Conservation (phyloP, 768 basidiomycete genomes). For the Pisolithus microcarpus region DNA sequence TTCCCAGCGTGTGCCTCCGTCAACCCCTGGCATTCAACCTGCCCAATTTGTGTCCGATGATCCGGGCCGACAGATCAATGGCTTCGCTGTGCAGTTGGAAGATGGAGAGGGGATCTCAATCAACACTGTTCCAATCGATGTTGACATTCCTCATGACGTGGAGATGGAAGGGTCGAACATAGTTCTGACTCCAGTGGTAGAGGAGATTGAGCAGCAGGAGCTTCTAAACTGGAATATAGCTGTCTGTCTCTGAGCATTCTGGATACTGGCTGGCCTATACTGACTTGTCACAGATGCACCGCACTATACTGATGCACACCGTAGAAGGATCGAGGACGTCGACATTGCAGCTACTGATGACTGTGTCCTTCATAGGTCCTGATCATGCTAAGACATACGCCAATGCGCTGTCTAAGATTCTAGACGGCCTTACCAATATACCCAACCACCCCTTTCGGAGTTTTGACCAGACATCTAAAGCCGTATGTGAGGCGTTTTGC, state of each 20-base stretch:
- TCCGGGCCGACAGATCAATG: slow-evolving; percentile 15
- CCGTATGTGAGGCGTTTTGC: slow-evolving; percentile 32
- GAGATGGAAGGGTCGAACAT: slow-evolving; percentile 23
- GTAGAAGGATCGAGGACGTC: slow-evolving; percentile 29
- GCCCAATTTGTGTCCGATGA: slow-evolving; percentile 5
- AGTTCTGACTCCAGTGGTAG: slow-evolving; percentile 17
- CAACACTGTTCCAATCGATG: slow-evolving; percentile 8
- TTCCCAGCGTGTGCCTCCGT: slow-evolving; percentile 7
- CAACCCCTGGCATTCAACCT: slow-evolving; percentile 22
- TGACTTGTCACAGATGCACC: slow-evolving; percentile 41
- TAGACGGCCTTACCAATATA: slow-evolving; percentile 23
- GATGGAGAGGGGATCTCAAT: slow-evolving; percentile 5
- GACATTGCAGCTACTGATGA: slow-evolving; percentile 50
- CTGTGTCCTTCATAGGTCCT: slow-evolving; percentile 24
- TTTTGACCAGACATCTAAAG: slow-evolving; percentile 14
- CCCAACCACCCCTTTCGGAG: slow-evolving; percentile 13
- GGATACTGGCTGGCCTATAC: background rate
- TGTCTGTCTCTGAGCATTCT: slow-evolving; percentile 31
- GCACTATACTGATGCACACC: slow-evolving; percentile 54
- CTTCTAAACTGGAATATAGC: slow-evolving; percentile 48
- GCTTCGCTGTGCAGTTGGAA: slow-evolving; percentile 11
- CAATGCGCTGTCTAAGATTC: slow-evolving; percentile 33
- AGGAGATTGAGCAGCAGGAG: slow-evolving; percentile 27
- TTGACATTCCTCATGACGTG: slow-evolving; percentile 29
- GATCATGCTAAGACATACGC: slow-evolving; percentile 32